Base-by-base conservation (phyloP, 2,329 filamentous ascomycete genomes). In the Knufia petricola region DNA sequence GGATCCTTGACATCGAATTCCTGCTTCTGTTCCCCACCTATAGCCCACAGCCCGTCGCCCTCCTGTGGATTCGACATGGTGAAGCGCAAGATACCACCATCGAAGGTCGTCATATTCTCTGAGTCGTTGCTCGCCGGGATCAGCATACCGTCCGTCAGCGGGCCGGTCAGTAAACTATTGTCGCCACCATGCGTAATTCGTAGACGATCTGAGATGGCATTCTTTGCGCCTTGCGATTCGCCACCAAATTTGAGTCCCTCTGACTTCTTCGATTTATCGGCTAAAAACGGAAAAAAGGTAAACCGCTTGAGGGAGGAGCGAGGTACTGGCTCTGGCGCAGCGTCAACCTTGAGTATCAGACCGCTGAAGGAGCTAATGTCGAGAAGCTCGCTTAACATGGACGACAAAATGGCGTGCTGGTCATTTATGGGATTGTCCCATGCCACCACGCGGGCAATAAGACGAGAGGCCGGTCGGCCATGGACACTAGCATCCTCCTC, bases 341-440 rank as follows among this genome's bases (percentile, higher is more conserved):
- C 82, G 62, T 96, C 88, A 24, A 98, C 75, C 52, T 90, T 87
- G 49, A 95, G 77, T 36, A 96, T 79, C 0, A 88, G 87, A 10
- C 92, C 92, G 8, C 94, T 85, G 45, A 94, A 76, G 1, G 80
- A 82, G 32, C 78, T 71, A 46, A 78, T 81, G 2, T 81, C 82
- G 19, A 98, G 73, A 1, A 84, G 77, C 24, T 78, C 77, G 64
- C 86, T 94, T 4, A 98, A 70, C 2, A 81, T 68, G 0, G 81
- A 77, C 1, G 92, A 96, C 20, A 98, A 71, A 1, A 87, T 87
- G 42, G 80, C 78, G 52, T 90, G 85, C 54, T 85, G 81, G 46
- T 80, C 82, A 60, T 90, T 87, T 1, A 92, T 88, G 1, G 88
- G 83, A 60, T 94, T 87, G 50, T 89, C 78, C 94, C 92, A 98